phyloP scores from a whole-genome alignment of 1,139 yeast genomes.

The Saccharomycopsis phalli region DNA sequence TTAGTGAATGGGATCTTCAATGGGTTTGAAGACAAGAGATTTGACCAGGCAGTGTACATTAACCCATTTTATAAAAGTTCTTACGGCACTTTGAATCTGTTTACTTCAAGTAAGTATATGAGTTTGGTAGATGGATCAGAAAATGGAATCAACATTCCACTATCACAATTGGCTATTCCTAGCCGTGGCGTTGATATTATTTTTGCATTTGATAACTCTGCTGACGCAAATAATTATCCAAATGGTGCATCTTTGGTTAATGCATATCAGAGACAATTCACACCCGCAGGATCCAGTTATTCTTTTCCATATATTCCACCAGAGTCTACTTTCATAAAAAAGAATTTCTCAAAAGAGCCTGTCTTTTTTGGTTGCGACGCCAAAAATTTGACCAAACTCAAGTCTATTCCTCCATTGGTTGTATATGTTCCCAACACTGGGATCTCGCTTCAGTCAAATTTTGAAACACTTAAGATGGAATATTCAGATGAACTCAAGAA shows the following conservation, averaged over 20 bases:
- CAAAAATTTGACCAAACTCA: slow-evolving; percentile 25
- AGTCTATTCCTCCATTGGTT: slow-evolving; percentile 56
- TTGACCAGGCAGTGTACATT: slow-evolving; percentile 67
- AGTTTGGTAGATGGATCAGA: slow-evolving; percentile 68
- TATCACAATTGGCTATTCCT: slow-evolving; percentile 53
- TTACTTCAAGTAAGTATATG: slow-evolving; percentile 28
- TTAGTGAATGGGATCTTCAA: slow-evolving; percentile 23
- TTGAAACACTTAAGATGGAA: slow-evolving; percentile 62
- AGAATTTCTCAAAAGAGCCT: slow-evolving; percentile 33
- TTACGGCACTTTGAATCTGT: background rate
- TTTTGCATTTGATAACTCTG: slow-evolving; percentile 64
- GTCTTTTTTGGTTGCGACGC: slow-evolving; percentile 46
- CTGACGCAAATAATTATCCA: slow-evolving; percentile 60
- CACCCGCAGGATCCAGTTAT: slow-evolving; percentile 30
- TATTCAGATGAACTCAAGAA: slow-evolving; percentile 52
- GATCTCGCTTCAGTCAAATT: slow-evolving; percentile 57
- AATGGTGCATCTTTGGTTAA: slow-evolving; percentile 50
- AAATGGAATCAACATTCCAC: slow-evolving; percentile 60
- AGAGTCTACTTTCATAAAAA: slow-evolving; percentile 27
- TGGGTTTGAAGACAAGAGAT: slow-evolving; percentile 35
- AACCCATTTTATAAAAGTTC: slow-evolving; percentile 62
- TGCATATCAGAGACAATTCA: slow-evolving; percentile 44
- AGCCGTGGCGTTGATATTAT: slow-evolving; percentile 53
- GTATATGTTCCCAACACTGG: slow-evolving; percentile 77
- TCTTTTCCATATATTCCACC: slow-evolving; percentile 36